Conservation (phyloP, 1,284 basidiomycete species). For the Malassezia pachydermatis region DNA sequence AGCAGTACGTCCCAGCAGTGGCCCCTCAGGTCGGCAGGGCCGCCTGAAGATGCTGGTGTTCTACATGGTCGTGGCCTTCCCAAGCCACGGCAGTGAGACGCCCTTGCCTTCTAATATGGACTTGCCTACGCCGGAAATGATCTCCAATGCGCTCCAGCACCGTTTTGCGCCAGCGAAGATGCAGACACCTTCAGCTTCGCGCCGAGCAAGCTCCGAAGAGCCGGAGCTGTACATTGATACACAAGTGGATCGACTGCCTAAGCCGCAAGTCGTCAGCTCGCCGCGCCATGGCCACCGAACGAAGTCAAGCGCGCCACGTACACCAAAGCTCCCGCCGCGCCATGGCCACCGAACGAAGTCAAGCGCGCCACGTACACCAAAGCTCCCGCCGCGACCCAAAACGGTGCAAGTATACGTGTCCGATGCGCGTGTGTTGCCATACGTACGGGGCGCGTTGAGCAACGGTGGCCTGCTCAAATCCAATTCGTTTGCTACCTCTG, state of each 20-base stretch:
- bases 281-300: background rate
- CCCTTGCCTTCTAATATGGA: background rate
- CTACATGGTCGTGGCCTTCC: conserved; percentile 3
- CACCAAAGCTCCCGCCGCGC: background rate
- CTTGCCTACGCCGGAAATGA: conserved; percentile 2
- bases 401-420: conserved; percentile 14
- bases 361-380: background rate
- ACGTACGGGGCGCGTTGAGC: conserved; percentile 16
- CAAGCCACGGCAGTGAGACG: conserved; percentile 1
- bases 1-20: conserved; percentile 14
- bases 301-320: background rate
- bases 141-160: background rate
- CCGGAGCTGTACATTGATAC: conserved; percentile 12
- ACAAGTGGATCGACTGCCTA: conserved; percentile 4
- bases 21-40: conserved; percentile 14
- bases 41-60: conserved; percentile 10
- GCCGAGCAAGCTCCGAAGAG: conserved; percentile 2
- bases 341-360: no score
- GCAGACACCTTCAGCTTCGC: background rate
- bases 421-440: conserved; percentile 9
- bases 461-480: conserved; percentile 6
- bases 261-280: background rate
- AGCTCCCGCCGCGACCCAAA: background rate
- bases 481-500: background rate
- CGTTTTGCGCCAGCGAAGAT: background rate